Conservation (phyloP, 73 alveolate genomes). For the Stentor coeruleus region DNA sequence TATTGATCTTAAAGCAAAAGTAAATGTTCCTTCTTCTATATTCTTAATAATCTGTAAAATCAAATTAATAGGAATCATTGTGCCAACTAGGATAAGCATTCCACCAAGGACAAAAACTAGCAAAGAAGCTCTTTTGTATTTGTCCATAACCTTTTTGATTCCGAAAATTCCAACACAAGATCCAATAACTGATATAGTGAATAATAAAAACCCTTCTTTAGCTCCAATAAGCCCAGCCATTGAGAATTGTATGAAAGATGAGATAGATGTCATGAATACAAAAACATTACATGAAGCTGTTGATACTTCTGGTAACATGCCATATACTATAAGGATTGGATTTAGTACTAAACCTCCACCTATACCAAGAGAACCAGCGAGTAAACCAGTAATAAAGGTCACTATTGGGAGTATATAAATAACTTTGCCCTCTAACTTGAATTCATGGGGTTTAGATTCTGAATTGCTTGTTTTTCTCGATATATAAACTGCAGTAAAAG, state of each 20-base stretch:
- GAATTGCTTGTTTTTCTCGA: background rate
- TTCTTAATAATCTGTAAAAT: background rate
- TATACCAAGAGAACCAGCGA: background rate
- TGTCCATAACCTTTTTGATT: background rate
- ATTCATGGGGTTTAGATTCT: background rate
- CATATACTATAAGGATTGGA: background rate
- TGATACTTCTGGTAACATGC: constrained; percentile 4
- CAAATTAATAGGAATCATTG: background rate
- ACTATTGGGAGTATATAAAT: background rate
- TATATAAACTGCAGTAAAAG: no score
- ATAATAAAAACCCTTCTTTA: background rate
- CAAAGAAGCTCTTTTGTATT: constrained; percentile 15
- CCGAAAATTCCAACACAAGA: background rate
- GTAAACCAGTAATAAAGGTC: background rate
- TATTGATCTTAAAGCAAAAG: background rate
- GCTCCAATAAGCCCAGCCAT: background rate
- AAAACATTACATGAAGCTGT: constrained; percentile 1
- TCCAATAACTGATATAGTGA: background rate
- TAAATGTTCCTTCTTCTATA: background rate
- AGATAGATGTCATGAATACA: background rate
- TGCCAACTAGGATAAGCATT: background rate
- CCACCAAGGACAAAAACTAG: background rate
- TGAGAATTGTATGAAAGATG: background rate
- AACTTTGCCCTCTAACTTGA: background rate
- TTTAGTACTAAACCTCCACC: constrained; percentile 21